Percentiles rank a stretch among this genome's conserved stretches.
Evolutionary conservation across 257 asterid genomes (phyloP).

Genomic region (Solanum tarijense): DNA sequence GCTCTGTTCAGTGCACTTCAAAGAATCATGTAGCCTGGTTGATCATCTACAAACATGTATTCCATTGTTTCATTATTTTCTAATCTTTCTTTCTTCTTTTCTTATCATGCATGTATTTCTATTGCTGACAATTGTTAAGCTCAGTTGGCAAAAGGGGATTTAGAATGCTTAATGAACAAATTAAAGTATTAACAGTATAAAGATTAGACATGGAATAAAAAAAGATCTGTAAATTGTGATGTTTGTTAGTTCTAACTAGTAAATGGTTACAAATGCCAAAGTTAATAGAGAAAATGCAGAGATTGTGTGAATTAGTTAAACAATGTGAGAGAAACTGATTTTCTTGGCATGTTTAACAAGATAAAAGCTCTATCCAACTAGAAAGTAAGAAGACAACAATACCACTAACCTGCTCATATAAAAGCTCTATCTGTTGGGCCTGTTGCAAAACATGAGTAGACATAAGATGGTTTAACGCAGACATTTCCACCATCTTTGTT

Average conservation of each 20-base stretch:
- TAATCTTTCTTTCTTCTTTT: not conserved
- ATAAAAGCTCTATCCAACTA: not conserved
- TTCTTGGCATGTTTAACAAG: not conserved
- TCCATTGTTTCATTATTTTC: not conserved
- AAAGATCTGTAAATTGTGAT: not conserved
- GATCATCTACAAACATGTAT: not conserved
- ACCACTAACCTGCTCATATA: constrained; percentile 67
- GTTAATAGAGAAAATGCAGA: not conserved
- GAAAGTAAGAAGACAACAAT: not conserved
- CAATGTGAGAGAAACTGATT: not conserved
- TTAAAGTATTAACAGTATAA: not conserved
- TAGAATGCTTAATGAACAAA: not conserved
- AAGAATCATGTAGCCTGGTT: not conserved
- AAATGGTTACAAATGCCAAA: not conserved
- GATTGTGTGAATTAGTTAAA: not conserved
- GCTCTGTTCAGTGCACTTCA: not conserved
- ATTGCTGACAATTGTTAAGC: not conserved
- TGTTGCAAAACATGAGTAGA: constrained; percentile 90
- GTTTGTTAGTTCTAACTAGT: not conserved
- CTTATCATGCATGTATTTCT: not conserved
- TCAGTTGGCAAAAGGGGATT: not conserved
- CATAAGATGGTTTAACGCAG: constrained; percentile 91
- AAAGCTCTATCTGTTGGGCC: constrained; percentile 81
- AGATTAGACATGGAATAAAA: not conserved
- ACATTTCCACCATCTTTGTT: constrained; percentile 87